These are phyloP conservation scores for Cercospora zeae-maydis DNA, from an alignment of 2,329 filamentous ascomycete species.

Conservation along the genomic window DNA sequence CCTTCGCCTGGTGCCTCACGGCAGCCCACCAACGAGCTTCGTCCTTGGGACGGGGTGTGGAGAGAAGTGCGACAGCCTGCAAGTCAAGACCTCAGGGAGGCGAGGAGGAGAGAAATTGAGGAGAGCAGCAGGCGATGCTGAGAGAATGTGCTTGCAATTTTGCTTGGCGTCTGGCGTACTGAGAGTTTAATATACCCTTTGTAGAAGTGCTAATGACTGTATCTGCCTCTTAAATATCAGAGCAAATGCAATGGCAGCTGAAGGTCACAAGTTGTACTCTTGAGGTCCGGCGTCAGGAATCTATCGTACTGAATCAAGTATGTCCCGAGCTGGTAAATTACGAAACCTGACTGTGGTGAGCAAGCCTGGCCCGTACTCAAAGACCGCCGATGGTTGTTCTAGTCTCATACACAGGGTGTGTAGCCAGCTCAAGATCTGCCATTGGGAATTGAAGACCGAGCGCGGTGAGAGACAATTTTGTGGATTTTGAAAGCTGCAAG, in stretches of 20 bases:
- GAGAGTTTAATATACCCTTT: constrained; percentile 13
- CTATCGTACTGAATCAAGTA: background rate
- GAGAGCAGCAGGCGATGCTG: constrained; percentile 5
- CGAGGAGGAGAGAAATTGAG: constrained; percentile 22
- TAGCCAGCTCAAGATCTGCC: constrained; percentile 34
- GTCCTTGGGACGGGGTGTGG: constrained; percentile 36
- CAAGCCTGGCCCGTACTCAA: constrained; percentile 32
- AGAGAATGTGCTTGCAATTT: background rate
- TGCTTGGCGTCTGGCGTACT: constrained; percentile 4
- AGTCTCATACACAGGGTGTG: constrained; percentile 26
- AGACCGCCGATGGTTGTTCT: constrained; percentile 31
- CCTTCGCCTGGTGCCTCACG: constrained; percentile 21
- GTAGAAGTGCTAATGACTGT: constrained; percentile 6
- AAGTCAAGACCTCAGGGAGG: constrained; percentile 21
- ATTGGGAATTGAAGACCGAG: constrained; percentile 28
- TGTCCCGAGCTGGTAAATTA: constrained; percentile 35
- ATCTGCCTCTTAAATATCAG: background rate
- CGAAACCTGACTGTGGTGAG: constrained; percentile 24
- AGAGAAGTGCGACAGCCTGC: constrained; percentile 21
- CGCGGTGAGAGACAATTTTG: constrained; percentile 29
- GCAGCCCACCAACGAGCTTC: constrained; percentile 25
- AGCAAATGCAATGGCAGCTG: background rate
- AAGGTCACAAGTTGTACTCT: background rate
- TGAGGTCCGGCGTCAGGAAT: background rate
- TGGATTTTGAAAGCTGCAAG: background rate